Percentiles rank a stretch among this genome's conserved stretches.
Conservation (phyloP, 2,329 filamentous ascomycete species). For the Tolypocladium paradoxum region DNA sequence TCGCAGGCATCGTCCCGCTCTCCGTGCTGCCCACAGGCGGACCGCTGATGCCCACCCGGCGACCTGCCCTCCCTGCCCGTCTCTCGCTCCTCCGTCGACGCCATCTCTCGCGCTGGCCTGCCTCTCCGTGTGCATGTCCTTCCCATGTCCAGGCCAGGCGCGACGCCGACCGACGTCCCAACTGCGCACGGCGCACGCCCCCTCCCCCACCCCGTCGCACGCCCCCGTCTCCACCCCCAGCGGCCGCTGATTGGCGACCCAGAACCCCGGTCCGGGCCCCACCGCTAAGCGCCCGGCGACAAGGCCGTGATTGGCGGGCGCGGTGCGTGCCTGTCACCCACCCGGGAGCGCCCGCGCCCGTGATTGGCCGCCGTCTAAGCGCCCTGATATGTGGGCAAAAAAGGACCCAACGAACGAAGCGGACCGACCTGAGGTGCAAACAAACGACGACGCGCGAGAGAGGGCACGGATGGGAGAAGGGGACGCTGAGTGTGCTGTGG, state of each 20-base stretch:
- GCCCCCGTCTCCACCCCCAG: neutral
- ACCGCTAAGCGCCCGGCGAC: constrained; percentile 23
- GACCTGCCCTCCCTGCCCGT: neutral
- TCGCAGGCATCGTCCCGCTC: neutral
- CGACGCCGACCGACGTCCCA: neutral
- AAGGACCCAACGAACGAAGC: no score
- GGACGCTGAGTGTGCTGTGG: no score
- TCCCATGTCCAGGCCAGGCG: neutral
- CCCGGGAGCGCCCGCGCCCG: constrained; percentile 9
- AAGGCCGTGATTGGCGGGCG: constrained; percentile 16
- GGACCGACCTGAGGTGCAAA: no score
- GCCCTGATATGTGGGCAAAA: constrained; percentile 15
- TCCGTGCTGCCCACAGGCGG: neutral
- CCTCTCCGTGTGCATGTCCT: neutral
- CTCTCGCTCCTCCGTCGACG: neutral
- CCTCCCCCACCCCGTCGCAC: neutral
- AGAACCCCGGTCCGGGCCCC: constrained; percentile 13
- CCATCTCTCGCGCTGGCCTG: neutral
- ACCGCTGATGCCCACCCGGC: no score
- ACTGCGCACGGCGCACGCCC: neutral
- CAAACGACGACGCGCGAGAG: no score
- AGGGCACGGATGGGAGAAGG: neutral
- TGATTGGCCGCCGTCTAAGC: constrained; percentile 25
- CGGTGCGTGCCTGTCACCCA: constrained; percentile 19
- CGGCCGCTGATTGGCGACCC: constrained; percentile 2